A percentile compares a stretch with the other conserved stretches of the same genome.
These are phyloP conservation scores for Tylopilus intermedius DNA, from an alignment of 768 basidiomycete genomes.

Conservation along the genomic window DNA sequence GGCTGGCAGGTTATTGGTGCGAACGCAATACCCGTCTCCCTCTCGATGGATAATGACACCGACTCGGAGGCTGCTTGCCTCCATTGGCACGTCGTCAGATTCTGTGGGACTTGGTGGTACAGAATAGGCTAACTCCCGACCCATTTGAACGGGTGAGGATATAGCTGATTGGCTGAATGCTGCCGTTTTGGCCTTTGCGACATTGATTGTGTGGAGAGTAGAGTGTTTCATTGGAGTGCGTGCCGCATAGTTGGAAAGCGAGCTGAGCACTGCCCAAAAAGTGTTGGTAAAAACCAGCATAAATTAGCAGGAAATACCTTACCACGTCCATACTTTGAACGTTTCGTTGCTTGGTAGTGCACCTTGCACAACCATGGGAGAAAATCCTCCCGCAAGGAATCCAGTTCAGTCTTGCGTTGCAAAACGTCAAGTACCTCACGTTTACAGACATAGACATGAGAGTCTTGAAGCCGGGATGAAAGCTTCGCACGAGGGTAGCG, in stretches of 20 bases:
- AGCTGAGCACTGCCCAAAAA: conserved; percentile 39
- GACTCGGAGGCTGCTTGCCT: conserved; percentile 51
- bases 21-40: conserved; percentile 52
- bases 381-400: conserved; percentile 86
- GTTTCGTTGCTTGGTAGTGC: conserved; percentile 64
- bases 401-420: conserved; percentile 61
- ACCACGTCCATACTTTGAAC: conserved; percentile 58
- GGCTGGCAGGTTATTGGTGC: conserved; percentile 71
- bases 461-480: conserved; percentile 68
- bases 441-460: conserved; percentile 88
- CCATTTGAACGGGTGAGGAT: conserved; percentile 22
- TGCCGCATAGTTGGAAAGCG: conserved; percentile 39
- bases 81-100: conserved; percentile 32
- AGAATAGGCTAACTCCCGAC: conserved; percentile 33
- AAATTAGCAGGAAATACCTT: conserved; percentile 1
- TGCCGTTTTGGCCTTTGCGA: conserved; percentile 14
- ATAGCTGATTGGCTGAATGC: neutral
- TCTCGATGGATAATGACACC: conserved; percentile 58
- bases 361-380: conserved; percentile 89
- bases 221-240: conserved; percentile 54
- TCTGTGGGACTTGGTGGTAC: conserved; percentile 44
- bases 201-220: conserved; percentile 35
- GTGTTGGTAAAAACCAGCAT: neutral
- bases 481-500: conserved; percentile 72
- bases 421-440: conserved; percentile 68